Evolutionary conservation across 345 rosid genomes (phyloP).

Genomic region (Excoecaria cochinchinensis): DNA sequence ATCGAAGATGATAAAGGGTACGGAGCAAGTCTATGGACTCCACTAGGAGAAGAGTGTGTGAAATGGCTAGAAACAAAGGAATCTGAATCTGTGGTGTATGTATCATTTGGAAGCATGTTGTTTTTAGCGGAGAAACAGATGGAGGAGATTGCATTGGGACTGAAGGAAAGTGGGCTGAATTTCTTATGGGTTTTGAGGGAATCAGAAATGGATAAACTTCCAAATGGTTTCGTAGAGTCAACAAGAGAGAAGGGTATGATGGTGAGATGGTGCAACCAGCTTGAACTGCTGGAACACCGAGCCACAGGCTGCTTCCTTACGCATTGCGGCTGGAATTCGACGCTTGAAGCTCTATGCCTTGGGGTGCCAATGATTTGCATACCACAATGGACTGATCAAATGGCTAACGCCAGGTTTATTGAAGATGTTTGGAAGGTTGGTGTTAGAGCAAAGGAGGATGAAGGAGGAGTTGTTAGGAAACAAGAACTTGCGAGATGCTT

Average conservation of each 20-base stretch:
- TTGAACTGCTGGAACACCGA: slow-evolving; percentile 51
- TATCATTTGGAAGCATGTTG: slow-evolving; percentile 77
- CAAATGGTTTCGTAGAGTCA: slow-evolving; percentile 45
- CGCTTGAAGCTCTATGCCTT: slow-evolving; percentile 62
- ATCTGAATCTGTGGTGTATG: slow-evolving; percentile 44
- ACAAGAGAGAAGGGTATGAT: slow-evolving; percentile 43
- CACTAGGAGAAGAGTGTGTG: slow-evolving; percentile 51
- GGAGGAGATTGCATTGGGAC: slow-evolving; percentile 47
- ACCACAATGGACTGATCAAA: slow-evolving; percentile 71
- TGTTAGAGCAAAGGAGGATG: slow-evolving; percentile 52
- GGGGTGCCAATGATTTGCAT: slow-evolving; percentile 69
- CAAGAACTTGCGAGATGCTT: slow-evolving; percentile 50
- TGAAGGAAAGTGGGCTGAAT: slow-evolving; percentile 45
- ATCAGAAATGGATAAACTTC: slow-evolving; percentile 47
- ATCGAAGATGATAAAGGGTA: slow-evolving; percentile 54
- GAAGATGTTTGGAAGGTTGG: slow-evolving; percentile 70
- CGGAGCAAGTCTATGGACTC: slow-evolving; percentile 71
- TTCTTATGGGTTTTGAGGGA: slow-evolving; percentile 72
- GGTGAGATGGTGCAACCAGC: slow-evolving; percentile 67
- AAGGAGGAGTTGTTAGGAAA: slow-evolving; percentile 51
- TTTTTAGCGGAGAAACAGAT: slow-evolving; percentile 43
- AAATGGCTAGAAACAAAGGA: slow-evolving; percentile 59
- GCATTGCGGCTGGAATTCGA: slow-evolving; percentile 80
- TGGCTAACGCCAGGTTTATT: slow-evolving; percentile 56
- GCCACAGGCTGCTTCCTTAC: slow-evolving; percentile 63